Base-by-base conservation (phyloP, 176 grass and related monocot genomes). In the Alopecurus myosuroides region DNA sequence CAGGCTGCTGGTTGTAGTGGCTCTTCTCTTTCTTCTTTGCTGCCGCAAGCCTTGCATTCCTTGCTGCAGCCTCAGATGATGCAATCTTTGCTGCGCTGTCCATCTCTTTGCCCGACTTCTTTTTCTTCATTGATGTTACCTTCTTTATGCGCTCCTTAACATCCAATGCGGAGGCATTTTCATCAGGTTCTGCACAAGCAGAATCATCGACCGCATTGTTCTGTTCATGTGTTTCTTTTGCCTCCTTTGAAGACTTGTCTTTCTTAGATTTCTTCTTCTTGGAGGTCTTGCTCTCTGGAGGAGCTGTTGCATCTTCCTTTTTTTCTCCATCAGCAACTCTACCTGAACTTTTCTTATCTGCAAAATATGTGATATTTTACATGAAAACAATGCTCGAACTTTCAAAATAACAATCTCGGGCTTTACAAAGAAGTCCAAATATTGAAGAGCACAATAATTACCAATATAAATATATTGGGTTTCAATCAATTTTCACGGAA, bases 11-110 rank as follows among this genome's bases (percentile, higher is more conserved):
- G 74, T 97, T 97, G 64, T 97, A 92, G 76, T 94, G 95, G 78
- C 51, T 94, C 88, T 97, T 97, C 81, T 97, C 95, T 92, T 94
- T 97, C 88, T 97, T 97, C 81, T 94, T 97, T 4, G 95, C 95
- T 40, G 92, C 88, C 1, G 88, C 90, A 22, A 97, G 90, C 69
- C 64, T 88, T 15, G 95, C 92, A 2, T 41, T 94, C 85, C 95
- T 97, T 30, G 95, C 90, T 60, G 92, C 86, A 2, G 95, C 92
- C 76, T 97, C 95, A 0, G 82, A 77, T 31, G 92, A 81, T 15
- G 90, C 95, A 12, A 89, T 93, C 68, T 94, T 97, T 57, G 90
- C 92, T 25, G 90, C 92, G 14, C 74, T 20, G 5, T 91, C 95
- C 86, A 92, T 72, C 81, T 97, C 95, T 88, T 94, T 97, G 55